Percentiles rank a stretch among this genome's conserved stretches.
Evolutionary conservation across 2,329 filamentous ascomycete species (phyloP).

Genomic region (Helotiales sp.): DNA sequence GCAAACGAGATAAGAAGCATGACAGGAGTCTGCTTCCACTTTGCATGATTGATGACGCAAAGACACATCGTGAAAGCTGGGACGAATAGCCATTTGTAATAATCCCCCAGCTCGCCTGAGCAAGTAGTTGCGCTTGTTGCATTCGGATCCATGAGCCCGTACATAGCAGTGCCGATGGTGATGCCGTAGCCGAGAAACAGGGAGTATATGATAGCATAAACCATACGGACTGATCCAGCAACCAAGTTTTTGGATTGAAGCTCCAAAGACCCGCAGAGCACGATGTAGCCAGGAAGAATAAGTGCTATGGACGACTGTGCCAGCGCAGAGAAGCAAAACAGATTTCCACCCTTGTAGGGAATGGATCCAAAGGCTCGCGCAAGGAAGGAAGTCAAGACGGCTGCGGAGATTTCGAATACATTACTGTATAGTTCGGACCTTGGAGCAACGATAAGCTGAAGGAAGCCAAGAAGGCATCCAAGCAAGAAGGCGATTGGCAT

Average conservation of each 20-base stretch:
- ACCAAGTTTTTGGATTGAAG: slow-evolving; percentile 56
- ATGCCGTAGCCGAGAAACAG: slow-evolving; percentile 58
- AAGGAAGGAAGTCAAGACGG: slow-evolving; percentile 61
- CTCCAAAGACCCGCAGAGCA: slow-evolving; percentile 57
- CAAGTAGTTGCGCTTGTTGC: slow-evolving; percentile 49
- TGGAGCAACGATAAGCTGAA: slow-evolving; percentile 71
- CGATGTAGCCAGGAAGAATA: slow-evolving; percentile 64
- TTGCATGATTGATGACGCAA: slow-evolving; percentile 76
- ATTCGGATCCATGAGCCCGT: slow-evolving; percentile 50
- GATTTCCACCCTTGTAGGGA: slow-evolving; percentile 41
- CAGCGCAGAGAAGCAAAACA: slow-evolving; percentile 67
- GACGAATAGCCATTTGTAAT: slow-evolving; percentile 70
- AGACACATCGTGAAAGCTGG: slow-evolving; percentile 72
- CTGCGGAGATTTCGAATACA: slow-evolving; percentile 63
- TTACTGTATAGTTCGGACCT: slow-evolving; percentile 67
- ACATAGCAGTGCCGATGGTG: slow-evolving; percentile 55
- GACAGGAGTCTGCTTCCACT: slow-evolving; percentile 76
- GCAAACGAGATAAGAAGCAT: slow-evolving; percentile 74
- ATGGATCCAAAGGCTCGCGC: slow-evolving; percentile 61
- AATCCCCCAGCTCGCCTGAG: slow-evolving; percentile 46
- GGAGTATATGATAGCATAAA: slow-evolving; percentile 59
- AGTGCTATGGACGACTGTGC: slow-evolving; percentile 66
- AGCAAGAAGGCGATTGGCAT: slow-evolving; percentile 70
- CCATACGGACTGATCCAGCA: slow-evolving; percentile 57
- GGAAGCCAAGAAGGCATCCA: slow-evolving; percentile 66